These are phyloP conservation scores for Dillenia suffruticosa DNA, from an alignment of 164 flowering plant genomes.

Conservation along the genomic window DNA sequence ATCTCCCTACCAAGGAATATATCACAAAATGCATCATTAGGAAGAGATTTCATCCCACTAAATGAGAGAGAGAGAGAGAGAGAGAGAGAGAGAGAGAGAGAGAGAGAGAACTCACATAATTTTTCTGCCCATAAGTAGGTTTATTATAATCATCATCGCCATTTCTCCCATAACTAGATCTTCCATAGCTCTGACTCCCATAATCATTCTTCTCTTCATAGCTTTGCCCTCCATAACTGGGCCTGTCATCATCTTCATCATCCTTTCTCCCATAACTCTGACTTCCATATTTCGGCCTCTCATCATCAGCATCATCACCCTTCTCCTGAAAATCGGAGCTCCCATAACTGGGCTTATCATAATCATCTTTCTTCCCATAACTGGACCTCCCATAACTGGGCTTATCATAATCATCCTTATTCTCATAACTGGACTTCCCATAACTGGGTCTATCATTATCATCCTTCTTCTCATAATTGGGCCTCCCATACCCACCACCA, in stretches of 20 bases:
- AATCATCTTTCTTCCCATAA: conserved; percentile 4
- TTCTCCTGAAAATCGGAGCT: too few species aligned
- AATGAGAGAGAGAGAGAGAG: neutral
- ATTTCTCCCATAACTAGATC: conserved; percentile 8
- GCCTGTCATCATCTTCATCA: conserved; percentile 9
- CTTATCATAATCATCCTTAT: neutral
- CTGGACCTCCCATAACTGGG: conserved; percentile 2
- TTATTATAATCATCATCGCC: conserved; percentile 17
- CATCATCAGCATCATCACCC: neutral
- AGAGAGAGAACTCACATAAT: conserved; percentile 21
- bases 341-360: neutral
- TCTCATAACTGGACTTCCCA: neutral
- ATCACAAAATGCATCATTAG: neutral
- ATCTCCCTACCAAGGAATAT: conserved; percentile 18
- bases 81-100: neutral
- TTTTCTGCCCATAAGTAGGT: conserved; percentile 21
- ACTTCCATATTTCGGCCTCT: conserved; percentile 11
- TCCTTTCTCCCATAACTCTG: conserved; percentile 10
- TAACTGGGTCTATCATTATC: conserved; percentile 1
- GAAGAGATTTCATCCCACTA: neutral
- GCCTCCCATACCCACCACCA: neutral
- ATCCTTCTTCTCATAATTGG: conserved; percentile 3
- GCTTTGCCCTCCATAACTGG: conserved; percentile 13
- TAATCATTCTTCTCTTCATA: conserved; percentile 22
- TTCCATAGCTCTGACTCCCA: conserved; percentile 15